Conservation (phyloP, 2,329 filamentous ascomycete genomes). For the Penicillium sp. region DNA sequence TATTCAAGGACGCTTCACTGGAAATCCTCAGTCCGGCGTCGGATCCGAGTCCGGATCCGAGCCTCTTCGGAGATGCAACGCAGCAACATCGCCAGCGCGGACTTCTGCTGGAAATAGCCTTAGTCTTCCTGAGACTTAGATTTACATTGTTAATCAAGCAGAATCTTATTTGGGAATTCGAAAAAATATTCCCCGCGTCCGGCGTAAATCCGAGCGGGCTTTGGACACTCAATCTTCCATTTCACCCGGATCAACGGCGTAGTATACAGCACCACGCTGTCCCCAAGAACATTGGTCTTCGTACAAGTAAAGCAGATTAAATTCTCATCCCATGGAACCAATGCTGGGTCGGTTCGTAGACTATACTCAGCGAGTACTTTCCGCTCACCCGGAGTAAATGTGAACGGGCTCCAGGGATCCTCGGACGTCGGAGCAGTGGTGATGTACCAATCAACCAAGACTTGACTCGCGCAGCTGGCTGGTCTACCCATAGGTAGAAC, state of each 20-base stretch:
- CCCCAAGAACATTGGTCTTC: constrained; percentile 7
- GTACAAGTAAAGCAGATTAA: constrained; percentile 7
- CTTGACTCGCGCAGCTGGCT: constrained; percentile 2
- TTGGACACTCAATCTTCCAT: too few relatives aligned
- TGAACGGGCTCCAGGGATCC: constrained; percentile 31
- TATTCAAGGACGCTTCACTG: too few relatives aligned
- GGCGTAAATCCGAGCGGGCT: too few relatives aligned
- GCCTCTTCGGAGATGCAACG: too few relatives aligned
- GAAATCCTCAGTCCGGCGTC: too few relatives aligned
- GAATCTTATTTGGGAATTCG: too few relatives aligned
- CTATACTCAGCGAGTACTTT: constrained; percentile 11
- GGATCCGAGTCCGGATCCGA: too few relatives aligned
- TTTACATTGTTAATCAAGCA: too few relatives aligned
- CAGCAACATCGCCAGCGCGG: too few relatives aligned
- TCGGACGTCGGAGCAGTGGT: constrained; percentile 29
- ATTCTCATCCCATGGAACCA: constrained; percentile 1
- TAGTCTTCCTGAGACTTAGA: too few relatives aligned
- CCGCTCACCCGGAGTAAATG: constrained; percentile 12
- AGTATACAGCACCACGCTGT: constrained; percentile 10
- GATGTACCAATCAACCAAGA: constrained; percentile 25
- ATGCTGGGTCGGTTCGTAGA: constrained; percentile 13
- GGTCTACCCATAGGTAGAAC: constrained; percentile 33
- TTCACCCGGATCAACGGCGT: constrained; percentile 8
- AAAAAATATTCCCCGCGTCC: too few relatives aligned
- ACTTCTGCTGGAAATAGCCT: too few relatives aligned